A percentile compares a stretch with the other conserved stretches of the same genome.
phyloP scores from a whole-genome alignment of 805 yeast genomes.

The Alloascoidea africana region DNA sequence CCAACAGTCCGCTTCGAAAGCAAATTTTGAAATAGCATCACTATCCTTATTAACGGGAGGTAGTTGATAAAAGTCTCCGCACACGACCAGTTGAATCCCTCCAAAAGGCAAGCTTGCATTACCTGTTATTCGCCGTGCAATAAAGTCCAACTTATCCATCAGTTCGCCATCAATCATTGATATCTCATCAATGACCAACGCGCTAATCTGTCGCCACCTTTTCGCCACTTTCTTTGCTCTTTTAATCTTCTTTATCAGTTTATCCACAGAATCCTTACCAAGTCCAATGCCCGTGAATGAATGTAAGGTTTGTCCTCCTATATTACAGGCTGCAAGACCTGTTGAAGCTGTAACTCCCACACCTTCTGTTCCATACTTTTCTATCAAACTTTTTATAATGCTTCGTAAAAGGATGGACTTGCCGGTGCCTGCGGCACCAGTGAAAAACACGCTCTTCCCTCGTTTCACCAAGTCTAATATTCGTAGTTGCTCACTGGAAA shows the following conservation, averaged over 20 bases:
- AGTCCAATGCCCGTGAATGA: slow-evolving; percentile 78
- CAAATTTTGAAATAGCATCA: slow-evolving; percentile 29
- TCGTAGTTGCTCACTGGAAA: slow-evolving; percentile 31
- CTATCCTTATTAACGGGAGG: slow-evolving; percentile 62
- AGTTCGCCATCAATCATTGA: slow-evolving; percentile 84
- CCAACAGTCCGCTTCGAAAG: slow-evolving; percentile 74
- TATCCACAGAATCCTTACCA: slow-evolving; percentile 36
- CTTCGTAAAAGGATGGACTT: slow-evolving; percentile 75
- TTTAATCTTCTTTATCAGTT: slow-evolving; percentile 31
- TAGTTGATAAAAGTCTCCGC: slow-evolving; percentile 94
- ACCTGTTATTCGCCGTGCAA: slow-evolving; percentile 47
- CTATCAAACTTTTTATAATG: slow-evolving; percentile 38
- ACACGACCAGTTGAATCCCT: slow-evolving; percentile 76
- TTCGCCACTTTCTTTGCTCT: slow-evolving; percentile 25
- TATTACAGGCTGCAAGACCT: slow-evolving; percentile 88
- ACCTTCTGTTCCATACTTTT: slow-evolving; percentile 24
- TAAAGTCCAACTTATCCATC: slow-evolving; percentile 54
- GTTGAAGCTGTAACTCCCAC: slow-evolving; percentile 93
- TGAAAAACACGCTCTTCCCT: slow-evolving; percentile 68
- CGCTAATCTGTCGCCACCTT: slow-evolving; percentile 56
- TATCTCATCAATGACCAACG: slow-evolving; percentile 78
- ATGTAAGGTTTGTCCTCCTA: slow-evolving; percentile 84
- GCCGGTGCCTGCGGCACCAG: slow-evolving; percentile 99
- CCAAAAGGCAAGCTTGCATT: slow-evolving; percentile 59
- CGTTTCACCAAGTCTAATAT: slow-evolving; percentile 49